These are phyloP conservation scores for Xerocomellus intermedius DNA, from an alignment of 768 basidiomycete genomes.

Conservation along the genomic window DNA sequence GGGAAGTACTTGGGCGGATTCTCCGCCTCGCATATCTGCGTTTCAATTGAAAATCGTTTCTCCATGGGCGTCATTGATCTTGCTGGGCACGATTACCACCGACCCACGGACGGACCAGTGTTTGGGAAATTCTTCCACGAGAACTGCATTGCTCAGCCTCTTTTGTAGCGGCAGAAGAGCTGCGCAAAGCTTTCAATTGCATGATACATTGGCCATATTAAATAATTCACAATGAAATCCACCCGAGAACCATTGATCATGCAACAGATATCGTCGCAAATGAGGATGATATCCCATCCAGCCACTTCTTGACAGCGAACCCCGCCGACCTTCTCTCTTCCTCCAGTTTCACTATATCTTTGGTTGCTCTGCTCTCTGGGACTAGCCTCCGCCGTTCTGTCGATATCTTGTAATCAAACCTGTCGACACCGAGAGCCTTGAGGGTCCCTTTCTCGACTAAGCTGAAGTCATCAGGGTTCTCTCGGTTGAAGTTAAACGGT, in stretches of 20 bases:
- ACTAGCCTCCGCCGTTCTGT: neutral
- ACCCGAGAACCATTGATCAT: neutral
- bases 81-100: neutral
- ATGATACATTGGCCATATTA: neutral
- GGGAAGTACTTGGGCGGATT: neutral
- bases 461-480: neutral
- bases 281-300: neutral
- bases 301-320: neutral
- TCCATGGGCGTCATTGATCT: neutral
- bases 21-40: neutral
- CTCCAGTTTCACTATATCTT: too few relatives aligned
- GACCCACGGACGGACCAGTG: neutral
- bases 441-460: neutral
- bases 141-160: neutral
- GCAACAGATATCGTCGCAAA: neutral
- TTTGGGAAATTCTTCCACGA: neutral
- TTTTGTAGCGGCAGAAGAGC: neutral
- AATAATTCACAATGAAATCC: neutral
- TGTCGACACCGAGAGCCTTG: neutral
- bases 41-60: neutral
- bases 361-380: neutral
- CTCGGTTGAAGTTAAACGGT: neutral
- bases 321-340: neutral
- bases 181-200: neutral
- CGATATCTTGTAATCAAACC: neutral